phyloP scores from a whole-genome alignment of 192 early-diverging fungal genomes.

The Nowakowskiella sp. region DNA sequence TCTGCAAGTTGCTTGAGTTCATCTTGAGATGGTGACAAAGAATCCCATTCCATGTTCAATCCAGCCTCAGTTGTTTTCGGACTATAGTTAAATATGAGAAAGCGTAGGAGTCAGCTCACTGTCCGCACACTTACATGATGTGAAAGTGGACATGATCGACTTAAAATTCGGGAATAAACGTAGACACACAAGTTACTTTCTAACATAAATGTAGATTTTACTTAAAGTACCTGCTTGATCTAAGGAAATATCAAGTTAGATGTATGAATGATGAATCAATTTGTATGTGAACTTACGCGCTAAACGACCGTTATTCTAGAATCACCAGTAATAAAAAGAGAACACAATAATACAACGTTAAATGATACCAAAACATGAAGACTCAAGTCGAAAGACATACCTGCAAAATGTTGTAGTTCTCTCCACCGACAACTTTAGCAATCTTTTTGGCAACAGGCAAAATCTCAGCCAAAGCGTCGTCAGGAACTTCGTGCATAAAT shows the following conservation, averaged over 20 bases:
- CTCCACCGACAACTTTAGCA: constrained; percentile 59
- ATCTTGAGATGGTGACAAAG: too few relatives aligned
- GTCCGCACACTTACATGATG: constrained; percentile 59
- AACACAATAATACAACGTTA: neutral
- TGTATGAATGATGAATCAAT: neutral
- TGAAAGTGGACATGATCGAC: constrained; percentile 96
- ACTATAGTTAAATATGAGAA: too few relatives aligned
- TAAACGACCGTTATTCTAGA: constrained; percentile 60
- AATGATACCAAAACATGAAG: neutral
- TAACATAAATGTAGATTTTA: too few relatives aligned
- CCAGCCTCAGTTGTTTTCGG: too few relatives aligned
- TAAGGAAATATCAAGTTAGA: constrained; percentile 2
- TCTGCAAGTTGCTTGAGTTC: too few relatives aligned
- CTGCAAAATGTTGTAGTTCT: constrained; percentile 91
- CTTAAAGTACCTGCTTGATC: constrained; percentile 18
- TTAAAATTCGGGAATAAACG: constrained; percentile 9
- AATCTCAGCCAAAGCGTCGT: constrained; percentile 71
- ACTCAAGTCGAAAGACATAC: constrained; percentile 18
- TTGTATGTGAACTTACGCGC: constrained; percentile 49
- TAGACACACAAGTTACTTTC: too few relatives aligned
- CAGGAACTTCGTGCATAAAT: constrained; percentile 83
- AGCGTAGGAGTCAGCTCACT: too few relatives aligned
- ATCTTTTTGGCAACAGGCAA: constrained; percentile 86
- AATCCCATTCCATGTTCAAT: too few relatives aligned
- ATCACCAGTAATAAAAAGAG: neutral